Conservation (phyloP, 305 asterid genomes). For the Solanum hybrid region DNA sequence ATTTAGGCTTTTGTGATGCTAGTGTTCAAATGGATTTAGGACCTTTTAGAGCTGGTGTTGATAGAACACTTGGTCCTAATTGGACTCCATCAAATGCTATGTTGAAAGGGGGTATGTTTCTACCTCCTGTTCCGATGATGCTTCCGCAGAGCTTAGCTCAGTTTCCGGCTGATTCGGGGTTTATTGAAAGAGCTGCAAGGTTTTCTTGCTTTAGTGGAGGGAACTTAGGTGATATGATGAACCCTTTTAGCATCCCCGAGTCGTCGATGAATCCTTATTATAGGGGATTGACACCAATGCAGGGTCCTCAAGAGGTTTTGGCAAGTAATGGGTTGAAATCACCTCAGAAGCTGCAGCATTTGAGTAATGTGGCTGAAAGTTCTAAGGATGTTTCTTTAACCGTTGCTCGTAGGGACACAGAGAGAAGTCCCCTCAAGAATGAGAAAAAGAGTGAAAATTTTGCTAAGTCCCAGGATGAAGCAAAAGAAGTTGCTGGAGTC, state of each 20-base stretch:
- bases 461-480: slow-evolving; percentile 34
- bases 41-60: slow-evolving; percentile 19
- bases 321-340: slow-evolving; percentile 20
- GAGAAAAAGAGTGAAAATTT: slow-evolving; percentile 33
- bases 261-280: slow-evolving; percentile 29
- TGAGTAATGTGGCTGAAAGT: slow-evolving; percentile 24
- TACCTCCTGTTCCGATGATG: slow-evolving; percentile 44
- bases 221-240: slow-evolving; percentile 46
- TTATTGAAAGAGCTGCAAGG: slow-evolving; percentile 82
- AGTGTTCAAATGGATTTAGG: slow-evolving; percentile 22
- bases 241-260: slow-evolving; percentile 33
- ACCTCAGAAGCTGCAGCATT: slow-evolving; percentile 7
- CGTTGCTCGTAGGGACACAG: slow-evolving; percentile 17
- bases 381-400: slow-evolving; percentile 23
- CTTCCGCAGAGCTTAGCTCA: slow-evolving; percentile 56
- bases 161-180: slow-evolving; percentile 73
- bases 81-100: slow-evolving; percentile 36
- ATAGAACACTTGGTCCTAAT: slow-evolving; percentile 10
- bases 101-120: slow-evolving; percentile 48
- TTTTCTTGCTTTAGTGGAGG: slow-evolving; percentile 80
- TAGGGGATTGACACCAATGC: slow-evolving; percentile 29
- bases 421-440: slow-evolving; percentile 43
- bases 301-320: slow-evolving; percentile 37
- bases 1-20: slow-evolving; percentile 38
- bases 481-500: slow-evolving; percentile 29